Evolutionary conservation across 176 grass and related monocot genomes (phyloP).

Genomic region (Oryza longistaminata): DNA sequence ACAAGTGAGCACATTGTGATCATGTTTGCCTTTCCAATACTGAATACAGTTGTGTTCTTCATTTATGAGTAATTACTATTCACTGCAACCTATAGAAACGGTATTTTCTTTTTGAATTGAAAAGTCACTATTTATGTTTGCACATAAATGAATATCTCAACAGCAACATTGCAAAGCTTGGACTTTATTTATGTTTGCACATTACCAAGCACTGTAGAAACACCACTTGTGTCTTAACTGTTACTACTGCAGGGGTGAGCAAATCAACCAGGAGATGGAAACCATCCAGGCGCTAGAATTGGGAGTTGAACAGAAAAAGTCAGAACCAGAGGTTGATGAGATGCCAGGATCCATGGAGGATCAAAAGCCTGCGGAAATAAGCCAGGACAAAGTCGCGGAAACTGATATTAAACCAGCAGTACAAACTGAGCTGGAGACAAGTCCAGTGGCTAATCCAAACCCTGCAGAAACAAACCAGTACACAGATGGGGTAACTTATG

Average conservation of each 20-base stretch:
- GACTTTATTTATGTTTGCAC: not conserved
- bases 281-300: not conserved
- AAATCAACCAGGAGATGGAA: constrained; percentile 36
- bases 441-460: not conserved
- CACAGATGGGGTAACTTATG: constrained; percentile 36
- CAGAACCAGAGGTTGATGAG: constrained; percentile 11
- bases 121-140: not conserved
- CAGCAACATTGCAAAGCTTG: constrained; percentile 6
- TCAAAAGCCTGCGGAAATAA: constrained; percentile 27
- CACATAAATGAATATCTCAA: not conserved
- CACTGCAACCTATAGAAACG: not conserved
- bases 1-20: not conserved
- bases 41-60: not conserved
- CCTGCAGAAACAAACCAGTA: not conserved
- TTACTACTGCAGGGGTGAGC: not conserved
- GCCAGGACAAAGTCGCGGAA: constrained; percentile 25
- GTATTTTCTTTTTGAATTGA: not conserved
- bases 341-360: constrained; percentile 5
- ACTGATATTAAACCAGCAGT: constrained; percentile 22
- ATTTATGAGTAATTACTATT: not conserved
- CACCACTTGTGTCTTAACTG: constrained; percentile 18
- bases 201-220: not conserved
- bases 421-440: constrained; percentile 19
- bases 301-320: constrained; percentile 5
- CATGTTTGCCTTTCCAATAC: constrained; percentile 8